Base-by-base conservation (phyloP, 179 eudicot genomes). In the Amaranthus tricolor region DNA sequence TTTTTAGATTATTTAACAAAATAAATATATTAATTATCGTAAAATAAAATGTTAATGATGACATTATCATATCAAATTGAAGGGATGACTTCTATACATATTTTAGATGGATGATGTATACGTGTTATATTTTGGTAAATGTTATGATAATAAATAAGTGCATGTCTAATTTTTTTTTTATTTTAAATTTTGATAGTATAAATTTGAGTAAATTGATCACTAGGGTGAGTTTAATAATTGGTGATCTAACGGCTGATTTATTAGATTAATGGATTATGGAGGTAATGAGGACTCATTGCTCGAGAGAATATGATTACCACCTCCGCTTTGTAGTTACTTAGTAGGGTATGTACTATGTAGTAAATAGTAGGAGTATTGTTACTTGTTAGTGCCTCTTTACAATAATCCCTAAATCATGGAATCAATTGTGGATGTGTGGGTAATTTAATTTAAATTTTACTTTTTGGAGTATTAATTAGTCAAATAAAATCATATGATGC, bases 301-400 rank as follows among this genome's bases (percentile, higher is more conserved):
- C 76, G 76, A 73, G 76, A 73, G 45, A 73, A 61, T 16, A 16
- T 40, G 12, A 73, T 73, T 51, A 73, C 21, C 50, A 19, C 49
- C 24, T 16, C 76, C 57, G 21, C 68, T 73, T 50, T 53, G 72
- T 51, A 19, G 55, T n/a, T 68, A 24, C 16, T 60, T 48, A 14
- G 1, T 51, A 31, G 40, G 40, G 40, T 31, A 31, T 31, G 40
- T 31, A 31, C 3, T 31, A 31, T 31, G 40, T 31, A 20, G 31
- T 49, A 17, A 58, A 71, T 59, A 48, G 60, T 58, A 49, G 67
- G 57, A 53, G 21, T 15, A 31, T 49, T 7, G 15, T 4, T 73
- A 73, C 19, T 49, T 7, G 21, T 4, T 73, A 73, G 75, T 40
- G 53, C 51, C 48, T 72, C n/a, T 72, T 20, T 49, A 72, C 40